phyloP scores from a whole-genome alignment of 192 early-diverging fungal genomes.

The Phlyctochytrium planicorne region DNA sequence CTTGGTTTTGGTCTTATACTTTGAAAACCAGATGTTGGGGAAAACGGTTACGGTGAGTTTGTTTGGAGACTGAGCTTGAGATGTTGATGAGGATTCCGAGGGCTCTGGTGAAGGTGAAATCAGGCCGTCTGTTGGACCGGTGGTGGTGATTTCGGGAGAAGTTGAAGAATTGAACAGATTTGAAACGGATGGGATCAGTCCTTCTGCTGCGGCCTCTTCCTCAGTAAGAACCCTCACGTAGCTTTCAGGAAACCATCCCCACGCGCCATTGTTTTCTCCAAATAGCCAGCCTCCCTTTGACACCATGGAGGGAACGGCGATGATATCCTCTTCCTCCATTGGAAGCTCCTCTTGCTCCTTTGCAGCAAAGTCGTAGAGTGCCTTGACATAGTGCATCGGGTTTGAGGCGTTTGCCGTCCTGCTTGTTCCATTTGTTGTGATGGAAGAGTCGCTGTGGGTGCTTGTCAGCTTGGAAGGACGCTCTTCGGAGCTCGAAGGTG shows the following conservation, averaged over 20 bases:
- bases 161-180: background rate
- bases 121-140: background rate
- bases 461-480: background rate
- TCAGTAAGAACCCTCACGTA: conserved; percentile 37
- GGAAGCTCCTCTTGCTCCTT: conserved; percentile 33
- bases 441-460: background rate
- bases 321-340: conserved; percentile 42
- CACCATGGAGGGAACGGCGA: conserved; percentile 16
- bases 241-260: conserved; percentile 44
- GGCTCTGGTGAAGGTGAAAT: background rate
- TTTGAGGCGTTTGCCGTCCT: background rate
- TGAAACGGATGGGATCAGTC: background rate
- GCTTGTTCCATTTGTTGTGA: background rate
- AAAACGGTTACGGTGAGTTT: background rate
- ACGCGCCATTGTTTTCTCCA: conserved; percentile 37
- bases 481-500: no score
- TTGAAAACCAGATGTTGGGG: background rate
- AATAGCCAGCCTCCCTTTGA: conserved; percentile 34
- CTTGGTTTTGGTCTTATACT: background rate
- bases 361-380: conserved; percentile 39
- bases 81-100: background rate
- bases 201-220: conserved; percentile 19
- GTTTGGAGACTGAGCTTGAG: background rate
- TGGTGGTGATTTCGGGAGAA: background rate
- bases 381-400: conserved; percentile 33